These are phyloP conservation scores for Lentinula boryana DNA, from an alignment of 768 basidiomycete species.

Conservation along the genomic window DNA sequence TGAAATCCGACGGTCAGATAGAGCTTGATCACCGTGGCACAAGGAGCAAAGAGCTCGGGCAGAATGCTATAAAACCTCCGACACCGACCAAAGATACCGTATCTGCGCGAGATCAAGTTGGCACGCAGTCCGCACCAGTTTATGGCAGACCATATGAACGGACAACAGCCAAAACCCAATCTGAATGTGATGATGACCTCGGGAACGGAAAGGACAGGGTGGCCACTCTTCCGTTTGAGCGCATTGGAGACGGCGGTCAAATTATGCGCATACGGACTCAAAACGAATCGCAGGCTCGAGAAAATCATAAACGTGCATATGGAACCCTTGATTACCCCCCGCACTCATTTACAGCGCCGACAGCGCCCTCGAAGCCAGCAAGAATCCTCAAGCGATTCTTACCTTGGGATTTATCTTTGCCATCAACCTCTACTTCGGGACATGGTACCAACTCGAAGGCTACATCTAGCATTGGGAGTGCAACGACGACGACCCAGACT, in stretches of 20 bases:
- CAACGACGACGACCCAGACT: not conserved
- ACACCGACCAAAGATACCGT: not conserved
- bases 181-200: not conserved
- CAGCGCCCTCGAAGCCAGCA: not conserved
- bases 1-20: not conserved
- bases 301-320: not conserved
- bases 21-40: not conserved
- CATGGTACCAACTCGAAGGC: not conserved
- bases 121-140: not conserved
- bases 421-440: not conserved
- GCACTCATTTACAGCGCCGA: not conserved
- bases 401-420: slow-evolving; percentile 1
- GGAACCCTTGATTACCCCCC: not conserved
- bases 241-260: not conserved
- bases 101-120: not conserved
- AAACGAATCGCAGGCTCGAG: not conserved
- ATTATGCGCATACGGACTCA: not conserved
- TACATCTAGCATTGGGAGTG: not conserved
- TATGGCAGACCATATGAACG: not conserved
- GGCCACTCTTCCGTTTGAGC: not conserved
- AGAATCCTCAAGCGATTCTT: slow-evolving; percentile 3
- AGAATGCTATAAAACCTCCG: not conserved
- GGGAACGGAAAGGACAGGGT: not conserved
- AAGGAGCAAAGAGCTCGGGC: not conserved
- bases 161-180: not conserved